Conservation (phyloP, 2,329 filamentous ascomycete species). For the Aspergillus quadricinctus region DNA sequence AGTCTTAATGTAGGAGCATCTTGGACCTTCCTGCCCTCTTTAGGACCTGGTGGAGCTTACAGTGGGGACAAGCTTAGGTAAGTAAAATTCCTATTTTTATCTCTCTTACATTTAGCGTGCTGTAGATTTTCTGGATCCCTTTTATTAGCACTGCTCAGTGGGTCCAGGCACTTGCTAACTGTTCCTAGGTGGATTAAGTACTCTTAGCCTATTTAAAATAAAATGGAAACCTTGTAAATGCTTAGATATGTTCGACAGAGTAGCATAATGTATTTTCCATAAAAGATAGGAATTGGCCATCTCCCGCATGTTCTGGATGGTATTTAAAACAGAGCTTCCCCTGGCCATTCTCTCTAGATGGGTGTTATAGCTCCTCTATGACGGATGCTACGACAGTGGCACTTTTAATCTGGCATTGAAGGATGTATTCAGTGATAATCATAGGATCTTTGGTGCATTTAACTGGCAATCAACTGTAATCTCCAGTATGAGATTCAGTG, state of each 20-base stretch:
- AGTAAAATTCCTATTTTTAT: not conserved
- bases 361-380: slow-evolving; percentile 14
- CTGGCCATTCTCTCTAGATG: slow-evolving; percentile 5
- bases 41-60: slow-evolving; percentile 9
- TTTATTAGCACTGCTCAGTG: not conserved
- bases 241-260: slow-evolving; percentile 9
- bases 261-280: slow-evolving; percentile 9
- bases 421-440: slow-evolving; percentile 12
- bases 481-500: slow-evolving; percentile 12
- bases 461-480: not conserved
- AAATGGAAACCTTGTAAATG: slow-evolving; percentile 10
- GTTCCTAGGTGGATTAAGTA: slow-evolving; percentile 14
- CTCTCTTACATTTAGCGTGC: not conserved
- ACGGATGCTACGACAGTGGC: slow-evolving; percentile 18
- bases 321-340: slow-evolving; percentile 4
- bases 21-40: slow-evolving; percentile 5
- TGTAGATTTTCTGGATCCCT: not conserved
- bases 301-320: slow-evolving; percentile 1
- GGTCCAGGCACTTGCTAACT: not conserved
- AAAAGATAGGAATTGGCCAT: slow-evolving; percentile 8
- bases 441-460: slow-evolving; percentile 12
- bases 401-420: slow-evolving; percentile 17
- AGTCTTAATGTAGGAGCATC: slow-evolving; percentile 13
- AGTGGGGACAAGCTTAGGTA: slow-evolving; percentile 13
- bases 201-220: slow-evolving; percentile 13